Percentiles rank a stretch among this genome's conserved stretches.
These are phyloP conservation scores for Tulasnella sp. DNA, from an alignment of 768 basidiomycete genomes.

Conservation along the genomic window DNA sequence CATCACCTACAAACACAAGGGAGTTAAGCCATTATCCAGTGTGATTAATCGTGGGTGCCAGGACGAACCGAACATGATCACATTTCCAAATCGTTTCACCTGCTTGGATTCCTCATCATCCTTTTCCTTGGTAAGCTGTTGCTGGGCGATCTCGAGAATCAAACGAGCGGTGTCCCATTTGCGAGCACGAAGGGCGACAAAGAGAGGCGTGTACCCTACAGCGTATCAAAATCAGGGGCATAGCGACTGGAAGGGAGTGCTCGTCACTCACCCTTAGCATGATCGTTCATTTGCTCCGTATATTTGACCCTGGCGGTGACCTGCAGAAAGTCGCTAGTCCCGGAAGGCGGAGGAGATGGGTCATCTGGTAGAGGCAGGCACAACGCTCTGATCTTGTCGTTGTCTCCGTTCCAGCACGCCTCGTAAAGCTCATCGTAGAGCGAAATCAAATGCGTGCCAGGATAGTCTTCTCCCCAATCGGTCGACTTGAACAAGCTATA, in stretches of 20 bases:
- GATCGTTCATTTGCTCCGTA: conserved; percentile 24
- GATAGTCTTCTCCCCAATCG: background rate
- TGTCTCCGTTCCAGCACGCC: conserved; percentile 48
- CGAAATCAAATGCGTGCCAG: conserved; percentile 31
- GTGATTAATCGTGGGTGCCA: background rate
- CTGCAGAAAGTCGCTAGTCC: background rate
- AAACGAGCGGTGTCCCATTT: conserved; percentile 53
- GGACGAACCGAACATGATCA: background rate
- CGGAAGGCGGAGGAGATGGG: background rate
- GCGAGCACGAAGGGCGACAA: conserved; percentile 43
- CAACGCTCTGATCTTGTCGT: conserved; percentile 43
- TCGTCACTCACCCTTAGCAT: background rate
- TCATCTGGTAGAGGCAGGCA: conserved; percentile 42
- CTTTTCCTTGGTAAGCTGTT: conserved; percentile 40
- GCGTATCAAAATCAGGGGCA: background rate
- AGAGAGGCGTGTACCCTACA: conserved; percentile 38
- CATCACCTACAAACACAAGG: conserved; percentile 28
- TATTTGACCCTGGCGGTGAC: background rate
- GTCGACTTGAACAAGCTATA: background rate
- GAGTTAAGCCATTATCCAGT: background rate
- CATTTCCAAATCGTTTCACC: background rate
- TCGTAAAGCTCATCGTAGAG: conserved; percentile 50
- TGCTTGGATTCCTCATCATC: conserved; percentile 24
- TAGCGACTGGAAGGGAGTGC: no score
- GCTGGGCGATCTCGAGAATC: conserved; percentile 46